phyloP scores from a whole-genome alignment of 495 filamentous ascomycete species.

The Aspergillus panamensis region DNA sequence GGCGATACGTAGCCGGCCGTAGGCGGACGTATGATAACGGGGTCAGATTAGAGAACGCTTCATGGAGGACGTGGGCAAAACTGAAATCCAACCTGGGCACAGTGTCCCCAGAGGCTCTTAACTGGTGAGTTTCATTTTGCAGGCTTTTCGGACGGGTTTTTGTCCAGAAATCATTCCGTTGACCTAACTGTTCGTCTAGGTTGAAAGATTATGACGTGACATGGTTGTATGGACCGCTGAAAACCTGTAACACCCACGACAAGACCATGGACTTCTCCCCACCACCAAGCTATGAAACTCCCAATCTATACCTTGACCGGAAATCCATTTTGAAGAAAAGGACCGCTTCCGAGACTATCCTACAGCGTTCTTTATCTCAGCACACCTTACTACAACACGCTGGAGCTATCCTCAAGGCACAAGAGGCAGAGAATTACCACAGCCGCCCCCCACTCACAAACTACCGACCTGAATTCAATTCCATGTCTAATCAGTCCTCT shows the following conservation, averaged over 20 bases:
- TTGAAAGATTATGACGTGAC: conserved; percentile 96
- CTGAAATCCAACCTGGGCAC: conserved; percentile 79
- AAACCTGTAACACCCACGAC: conserved; percentile 53
- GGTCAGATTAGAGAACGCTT: conserved; percentile 87
- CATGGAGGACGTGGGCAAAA: conserved; percentile 98
- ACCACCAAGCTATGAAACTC: conserved; percentile 65
- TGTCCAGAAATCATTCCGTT: background rate
- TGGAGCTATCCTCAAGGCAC: conserved; percentile 85
- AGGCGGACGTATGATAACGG: conserved; percentile 75
- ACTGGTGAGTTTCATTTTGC: conserved; percentile 62
- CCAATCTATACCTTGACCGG: conserved; percentile 74
- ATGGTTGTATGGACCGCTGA: conserved; percentile 94
- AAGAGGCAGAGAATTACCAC: conserved; percentile 59
- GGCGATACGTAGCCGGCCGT: conserved; percentile 84
- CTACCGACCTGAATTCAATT: conserved; percentile 64
- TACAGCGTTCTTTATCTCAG: conserved; percentile 84
- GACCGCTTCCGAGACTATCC: conserved; percentile 91
- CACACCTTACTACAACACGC: conserved; percentile 93
- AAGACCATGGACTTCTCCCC: conserved; percentile 43
- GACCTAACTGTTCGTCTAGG: conserved; percentile 51
- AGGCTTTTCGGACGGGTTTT: background rate
- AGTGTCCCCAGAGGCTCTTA: conserved; percentile 80
- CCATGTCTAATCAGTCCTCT: conserved; percentile 40
- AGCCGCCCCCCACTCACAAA: conserved; percentile 48
- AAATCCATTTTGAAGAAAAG: conserved; percentile 97